Evolutionary conservation across 2,329 filamentous ascomycete species (phyloP).

Genomic region (Verticillium dahliae): DNA sequence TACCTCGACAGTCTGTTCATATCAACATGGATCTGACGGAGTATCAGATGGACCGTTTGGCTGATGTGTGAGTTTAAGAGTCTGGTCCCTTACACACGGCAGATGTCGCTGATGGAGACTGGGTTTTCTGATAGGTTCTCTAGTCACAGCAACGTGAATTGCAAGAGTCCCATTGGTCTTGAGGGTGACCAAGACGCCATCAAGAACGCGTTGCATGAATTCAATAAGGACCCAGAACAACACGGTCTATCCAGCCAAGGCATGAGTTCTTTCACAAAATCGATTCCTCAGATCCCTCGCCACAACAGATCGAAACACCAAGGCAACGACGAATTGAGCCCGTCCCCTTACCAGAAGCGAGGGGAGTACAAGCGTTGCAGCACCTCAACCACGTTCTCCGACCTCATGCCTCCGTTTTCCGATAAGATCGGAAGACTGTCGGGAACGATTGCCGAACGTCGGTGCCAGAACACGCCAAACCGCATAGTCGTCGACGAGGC

Average conservation of each 20-base stretch:
- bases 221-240: neutral
- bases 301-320: neutral
- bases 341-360: neutral
- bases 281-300: neutral
- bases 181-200: neutral
- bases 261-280: neutral
- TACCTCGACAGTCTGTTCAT: conserved; percentile 30
- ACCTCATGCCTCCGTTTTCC: conserved; percentile 5
- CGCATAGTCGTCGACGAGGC: conserved; percentile 4
- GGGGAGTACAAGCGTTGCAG: neutral
- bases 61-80: conserved; percentile 31
- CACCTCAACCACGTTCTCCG: conserved; percentile 9
- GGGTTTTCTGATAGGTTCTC: conserved; percentile 2
- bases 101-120: neutral
- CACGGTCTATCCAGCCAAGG: neutral
- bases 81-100: neutral
- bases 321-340: neutral
- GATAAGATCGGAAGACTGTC: conserved; percentile 2
- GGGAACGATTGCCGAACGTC: conserved; percentile 9
- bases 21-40: conserved; percentile 43
- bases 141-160: neutral
- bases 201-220: neutral
- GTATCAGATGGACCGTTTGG: conserved; percentile 39
- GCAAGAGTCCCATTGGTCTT: neutral
- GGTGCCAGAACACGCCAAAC: conserved; percentile 3